Conservation (phyloP, 176 grass and related monocot genomes). For the Tillandsia fasciculata region DNA sequence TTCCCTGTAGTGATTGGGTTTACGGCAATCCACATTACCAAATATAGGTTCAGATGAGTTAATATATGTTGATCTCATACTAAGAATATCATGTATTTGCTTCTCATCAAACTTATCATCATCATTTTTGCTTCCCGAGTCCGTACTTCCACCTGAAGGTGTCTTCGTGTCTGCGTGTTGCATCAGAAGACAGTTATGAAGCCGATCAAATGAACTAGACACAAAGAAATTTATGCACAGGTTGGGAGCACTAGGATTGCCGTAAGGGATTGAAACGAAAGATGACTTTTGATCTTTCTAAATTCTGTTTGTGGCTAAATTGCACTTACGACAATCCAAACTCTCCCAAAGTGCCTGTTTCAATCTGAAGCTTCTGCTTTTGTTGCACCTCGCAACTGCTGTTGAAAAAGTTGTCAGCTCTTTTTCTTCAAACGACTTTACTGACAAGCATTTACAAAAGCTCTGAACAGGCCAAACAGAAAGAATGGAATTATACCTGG, state of each 20-base stretch:
- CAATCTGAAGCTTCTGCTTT: too few relatives aligned
- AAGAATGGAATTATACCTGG: constrained; percentile 29
- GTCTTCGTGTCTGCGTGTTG: constrained; percentile 42
- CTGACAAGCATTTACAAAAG: neutral
- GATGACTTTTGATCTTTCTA: too few relatives aligned
- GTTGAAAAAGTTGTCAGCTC: neutral
- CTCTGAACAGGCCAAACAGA: neutral
- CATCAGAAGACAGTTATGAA: neutral
- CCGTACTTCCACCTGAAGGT: constrained; percentile 37
- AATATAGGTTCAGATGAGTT: constrained; percentile 24
- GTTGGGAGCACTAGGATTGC: too few relatives aligned
- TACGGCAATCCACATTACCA: constrained; percentile 11
- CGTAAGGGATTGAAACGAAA: too few relatives aligned
- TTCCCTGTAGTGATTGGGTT: constrained; percentile 7
- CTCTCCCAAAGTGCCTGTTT: too few relatives aligned
- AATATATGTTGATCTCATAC: constrained; percentile 24
- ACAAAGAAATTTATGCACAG: neutral
- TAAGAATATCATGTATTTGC: constrained; percentile 27
- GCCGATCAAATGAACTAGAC: neutral
- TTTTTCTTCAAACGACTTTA: neutral
- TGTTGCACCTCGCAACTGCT: too few relatives aligned
- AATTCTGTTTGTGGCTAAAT: too few relatives aligned
- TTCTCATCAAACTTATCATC: constrained; percentile 35
- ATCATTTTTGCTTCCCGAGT: constrained; percentile 31
- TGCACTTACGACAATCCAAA: too few relatives aligned